Evolutionary conservation across 2,329 filamentous ascomycete species (phyloP).

Genomic region (Aspergillus sp.): DNA sequence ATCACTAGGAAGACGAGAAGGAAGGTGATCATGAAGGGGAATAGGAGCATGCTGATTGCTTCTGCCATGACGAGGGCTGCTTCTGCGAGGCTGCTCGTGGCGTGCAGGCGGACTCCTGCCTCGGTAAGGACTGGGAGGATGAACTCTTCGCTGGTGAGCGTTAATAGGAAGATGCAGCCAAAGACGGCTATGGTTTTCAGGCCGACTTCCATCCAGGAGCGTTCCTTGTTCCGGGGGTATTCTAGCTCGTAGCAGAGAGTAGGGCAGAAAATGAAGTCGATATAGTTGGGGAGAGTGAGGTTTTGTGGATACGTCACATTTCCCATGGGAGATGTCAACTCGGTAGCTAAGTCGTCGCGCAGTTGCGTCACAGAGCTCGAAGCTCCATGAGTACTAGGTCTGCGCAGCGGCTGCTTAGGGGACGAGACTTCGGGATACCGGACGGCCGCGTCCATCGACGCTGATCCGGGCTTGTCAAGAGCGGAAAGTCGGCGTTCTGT

Average conservation of each 20-base stretch:
- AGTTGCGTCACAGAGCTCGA: conserved; percentile 66
- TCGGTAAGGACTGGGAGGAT: conserved; percentile 87
- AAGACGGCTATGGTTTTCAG: conserved; percentile 89
- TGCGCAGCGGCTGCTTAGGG: conserved; percentile 32
- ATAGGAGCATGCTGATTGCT: conserved; percentile 87
- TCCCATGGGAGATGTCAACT: conserved; percentile 88
- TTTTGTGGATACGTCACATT: conserved; percentile 89
- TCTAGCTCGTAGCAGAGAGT: conserved; percentile 98
- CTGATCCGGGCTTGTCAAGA: conserved; percentile 74
- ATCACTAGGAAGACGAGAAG: conserved; percentile 96
- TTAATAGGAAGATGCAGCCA: conserved; percentile 94
- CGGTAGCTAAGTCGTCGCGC: conserved; percentile 83
- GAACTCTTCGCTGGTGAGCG: conserved; percentile 89
- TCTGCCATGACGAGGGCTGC: conserved; percentile 80
- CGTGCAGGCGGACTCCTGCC: conserved; percentile 61
- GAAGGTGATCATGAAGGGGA: conserved; percentile 97
- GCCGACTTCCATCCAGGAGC: conserved; percentile 79
- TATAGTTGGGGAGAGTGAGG: conserved; percentile 78
- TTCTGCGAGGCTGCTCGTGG: conserved; percentile 61
- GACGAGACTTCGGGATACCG: conserved; percentile 68
- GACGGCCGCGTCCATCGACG: conserved; percentile 71
- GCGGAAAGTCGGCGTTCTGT: conserved; percentile 78
- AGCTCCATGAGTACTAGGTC: conserved; percentile 29
- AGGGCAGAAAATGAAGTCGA: conserved; percentile 87
- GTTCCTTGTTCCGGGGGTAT: conserved; percentile 78